Conservation (phyloP, 208 protist species). For the Herpetomonas muscarum region DNA sequence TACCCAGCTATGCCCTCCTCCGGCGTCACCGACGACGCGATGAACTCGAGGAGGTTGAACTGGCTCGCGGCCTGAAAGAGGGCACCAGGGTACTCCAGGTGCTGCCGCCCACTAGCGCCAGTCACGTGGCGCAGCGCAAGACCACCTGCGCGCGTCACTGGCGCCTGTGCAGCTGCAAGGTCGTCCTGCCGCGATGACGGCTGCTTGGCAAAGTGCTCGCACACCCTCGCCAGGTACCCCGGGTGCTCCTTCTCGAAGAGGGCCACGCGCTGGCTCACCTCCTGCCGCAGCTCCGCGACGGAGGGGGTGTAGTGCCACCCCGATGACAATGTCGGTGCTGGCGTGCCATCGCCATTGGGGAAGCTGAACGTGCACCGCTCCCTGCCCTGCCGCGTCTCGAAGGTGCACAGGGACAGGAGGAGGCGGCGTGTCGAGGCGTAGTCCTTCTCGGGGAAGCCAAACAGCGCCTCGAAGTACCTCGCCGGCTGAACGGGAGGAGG, state of each 20-base stretch:
- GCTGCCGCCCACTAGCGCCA: conserved; percentile 19
- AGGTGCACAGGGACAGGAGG: conserved; percentile 13
- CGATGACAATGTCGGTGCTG: conserved; percentile 5
- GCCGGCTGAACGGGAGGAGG: not conserved
- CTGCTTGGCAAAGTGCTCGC: not conserved
- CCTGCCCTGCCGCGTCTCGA: conserved; percentile 5
- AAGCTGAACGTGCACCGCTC: conserved; percentile 3
- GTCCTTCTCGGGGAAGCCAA: conserved; percentile 24
- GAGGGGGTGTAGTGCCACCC: conserved; percentile 47
- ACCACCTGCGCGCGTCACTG: not conserved
- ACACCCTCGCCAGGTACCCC: conserved; percentile 11
- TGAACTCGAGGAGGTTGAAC: conserved; percentile 77
- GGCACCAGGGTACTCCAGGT: conserved; percentile 19
- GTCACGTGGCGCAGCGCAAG: conserved; percentile 18
- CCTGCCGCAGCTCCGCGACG: conserved; percentile 31
- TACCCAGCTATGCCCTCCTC: conserved; percentile 56
- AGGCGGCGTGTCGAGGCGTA: conserved; percentile 15
- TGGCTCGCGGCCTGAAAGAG: conserved; percentile 76
- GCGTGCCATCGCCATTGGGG: not conserved
- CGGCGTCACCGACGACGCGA: conserved; percentile 20
- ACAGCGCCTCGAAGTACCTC: conserved; percentile 32
- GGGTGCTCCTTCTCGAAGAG: conserved; percentile 19
- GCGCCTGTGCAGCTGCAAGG: not conserved
- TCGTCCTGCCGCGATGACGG: not conserved
- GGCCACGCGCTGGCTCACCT: conserved; percentile 11